Base-by-base conservation (phyloP, 768 basidiomycete genomes). In the Boletus rubroflammeus region DNA sequence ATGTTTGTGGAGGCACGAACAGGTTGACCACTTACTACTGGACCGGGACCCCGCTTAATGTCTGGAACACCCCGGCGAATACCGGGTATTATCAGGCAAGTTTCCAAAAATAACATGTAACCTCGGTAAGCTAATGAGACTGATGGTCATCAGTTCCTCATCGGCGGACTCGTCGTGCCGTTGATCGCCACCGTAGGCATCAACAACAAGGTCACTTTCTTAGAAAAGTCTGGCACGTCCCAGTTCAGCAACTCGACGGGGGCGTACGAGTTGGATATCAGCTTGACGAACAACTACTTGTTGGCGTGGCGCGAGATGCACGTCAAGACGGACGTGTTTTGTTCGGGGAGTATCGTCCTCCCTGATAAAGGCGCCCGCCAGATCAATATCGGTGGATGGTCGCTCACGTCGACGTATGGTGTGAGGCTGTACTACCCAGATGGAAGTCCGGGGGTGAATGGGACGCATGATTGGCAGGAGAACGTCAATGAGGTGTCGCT, bases 391-490 rank as follows among this genome's bases (percentile, higher is more conserved):
- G 62, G 66, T n/a, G 75, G 74, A 6, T 82, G 89, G 89, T 87
- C 86, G 14, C 71, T 81, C 47, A 72, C 80, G 2, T 89, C 88
- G 23, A 89, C 88, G 10, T 86, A 73, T 49, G 90, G 90, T 38
- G 73, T 92, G 28, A 78, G 90, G 28, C 68, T 92, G 15, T 91
- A 88, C 57, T 81, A 81, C 0, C 90, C 90, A 1, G 78, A 85
- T 60, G 89, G 90, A 25, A 71, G 65, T 2, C 70, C 79, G 5
- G 90, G 90, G 1, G 80, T 83, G 25, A 88, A 88, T 56, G 81
- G 82, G 6, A 90, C 86, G 5, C 84, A 82, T 50, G 86, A 91
- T 61, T 92, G 90, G 90, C 79, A 91, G 66, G 89, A 91, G 66
- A 81, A 90, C 57, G 73, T 73, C 36, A 57, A 78, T 0, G 75